phyloP scores from a whole-genome alignment of 169 alveolate species.

The Plasmodium gallinaceum region DNA sequence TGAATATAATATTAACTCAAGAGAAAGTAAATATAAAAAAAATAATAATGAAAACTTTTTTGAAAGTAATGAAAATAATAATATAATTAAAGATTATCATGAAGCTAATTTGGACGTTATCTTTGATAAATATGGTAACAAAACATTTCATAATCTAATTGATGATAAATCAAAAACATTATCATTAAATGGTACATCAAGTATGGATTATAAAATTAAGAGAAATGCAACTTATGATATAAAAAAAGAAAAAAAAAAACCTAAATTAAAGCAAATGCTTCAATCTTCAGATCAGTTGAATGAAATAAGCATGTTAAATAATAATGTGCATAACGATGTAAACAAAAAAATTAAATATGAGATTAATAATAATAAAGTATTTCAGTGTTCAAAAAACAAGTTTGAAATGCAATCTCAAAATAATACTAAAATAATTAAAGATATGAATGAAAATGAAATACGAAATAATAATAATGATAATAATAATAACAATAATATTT shows the following conservation, averaged over 20 bases:
- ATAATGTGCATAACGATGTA: not conserved
- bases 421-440: constrained; percentile 11
- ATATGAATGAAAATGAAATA: not conserved
- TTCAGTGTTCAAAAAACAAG: not conserved
- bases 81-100: constrained; percentile 4
- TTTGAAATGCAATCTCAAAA: constrained; percentile 22
- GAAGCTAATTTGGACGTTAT: not conserved
- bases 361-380: not conserved
- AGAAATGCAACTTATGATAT: constrained; percentile 7
- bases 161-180: not conserved
- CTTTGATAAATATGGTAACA: not conserved
- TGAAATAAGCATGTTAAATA: not conserved
- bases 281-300: not conserved
- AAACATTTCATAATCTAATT: constrained; percentile 8
- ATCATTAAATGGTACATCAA: not conserved
- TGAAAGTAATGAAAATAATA: not conserved
- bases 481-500: not conserved
- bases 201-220: not conserved
- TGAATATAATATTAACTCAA: not conserved
- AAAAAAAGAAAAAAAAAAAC: not conserved
- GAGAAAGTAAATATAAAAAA: not conserved
- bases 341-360: not conserved
- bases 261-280: not conserved
- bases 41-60: not conserved
- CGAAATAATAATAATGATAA: not conserved